Percentiles rank a stretch among this genome's conserved stretches.
Evolutionary conservation across 192 early-diverging fungal species (phyloP).

Genomic region (Backusella luteola): DNA sequence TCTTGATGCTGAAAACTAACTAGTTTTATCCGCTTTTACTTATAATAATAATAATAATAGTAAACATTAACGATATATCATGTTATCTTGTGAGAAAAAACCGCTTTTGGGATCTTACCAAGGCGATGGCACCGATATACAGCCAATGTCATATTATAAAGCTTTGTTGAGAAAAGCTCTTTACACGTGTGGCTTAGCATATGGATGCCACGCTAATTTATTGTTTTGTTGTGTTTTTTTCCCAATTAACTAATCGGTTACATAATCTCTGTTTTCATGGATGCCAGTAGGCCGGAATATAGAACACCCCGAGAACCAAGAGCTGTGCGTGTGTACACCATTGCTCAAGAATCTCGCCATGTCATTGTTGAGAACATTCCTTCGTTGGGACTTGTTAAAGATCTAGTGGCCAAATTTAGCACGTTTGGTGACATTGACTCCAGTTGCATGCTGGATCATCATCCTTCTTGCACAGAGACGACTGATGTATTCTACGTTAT

Average conservation of each 20-base stretch:
- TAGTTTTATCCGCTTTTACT: neutral
- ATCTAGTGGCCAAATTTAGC: conserved; percentile 17
- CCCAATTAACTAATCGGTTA: neutral
- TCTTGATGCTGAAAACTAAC: conserved; percentile 1
- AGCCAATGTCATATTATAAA: too few relatives aligned
- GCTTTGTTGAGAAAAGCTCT: too few relatives aligned
- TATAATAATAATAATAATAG: too few relatives aligned
- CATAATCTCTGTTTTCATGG: neutral
- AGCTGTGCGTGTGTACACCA: conserved; percentile 32
- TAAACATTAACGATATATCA: too few relatives aligned
- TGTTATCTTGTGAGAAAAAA: too few relatives aligned
- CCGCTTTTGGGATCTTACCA: too few relatives aligned
- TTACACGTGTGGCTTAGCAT: neutral
- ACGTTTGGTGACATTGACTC: conserved; percentile 15
- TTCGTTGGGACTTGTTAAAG: conserved; percentile 12
- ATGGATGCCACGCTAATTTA: neutral
- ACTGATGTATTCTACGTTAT: conserved; percentile 34
- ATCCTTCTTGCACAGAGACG: conserved; percentile 18
- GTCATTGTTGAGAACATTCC: conserved; percentile 33
- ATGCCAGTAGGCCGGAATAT: conserved; percentile 16
- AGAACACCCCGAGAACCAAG: conserved; percentile 12
- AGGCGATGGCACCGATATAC: too few relatives aligned
- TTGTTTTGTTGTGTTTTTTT: neutral
- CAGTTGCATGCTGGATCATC: conserved; percentile 24
- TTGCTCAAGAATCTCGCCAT: conserved; percentile 36